Evolutionary conservation across 129 eudicot genomes (phyloP), one percentile per base, ranked within the genome.

Genomic region (Sambucus nigra): DNA sequence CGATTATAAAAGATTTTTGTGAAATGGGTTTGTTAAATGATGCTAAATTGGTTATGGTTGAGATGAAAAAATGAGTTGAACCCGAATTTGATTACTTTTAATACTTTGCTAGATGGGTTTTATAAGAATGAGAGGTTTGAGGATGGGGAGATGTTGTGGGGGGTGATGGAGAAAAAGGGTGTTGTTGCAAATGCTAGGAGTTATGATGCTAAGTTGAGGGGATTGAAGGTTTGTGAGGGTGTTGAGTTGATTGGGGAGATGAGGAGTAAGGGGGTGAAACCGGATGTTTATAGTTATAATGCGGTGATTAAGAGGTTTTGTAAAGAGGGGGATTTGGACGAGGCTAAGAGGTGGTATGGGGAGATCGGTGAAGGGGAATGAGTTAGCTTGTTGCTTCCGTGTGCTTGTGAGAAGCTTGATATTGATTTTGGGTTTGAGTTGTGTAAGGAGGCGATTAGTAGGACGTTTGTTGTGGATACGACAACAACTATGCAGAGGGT

Each of bases 121-220:
- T 77, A 77, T 29, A 23, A 11, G 31, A 54, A 32, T 2, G 63
- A 72, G 0, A 65, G 52, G 5, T 22, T 71, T 16, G 24, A 16
- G 0, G 78, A 69, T 7, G 95, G 62, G 8, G 81, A 80, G 38
- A 67, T 63, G 17, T 33, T 77, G 47, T 77, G 95, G 89, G 62
- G 29, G 8, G 49, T 22, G 38, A 80, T 77, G 89, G 63, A 48
- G 53, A 56, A 53, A 60, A 64, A 72, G 71, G 60, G 60, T 51
- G 55, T 80, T 24, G 61, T 57, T 52, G 77, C 80, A 2, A 61
- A 74, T 62, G 56, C 63, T 17, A 60, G 78, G 23, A 76, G 74
- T 48, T 80, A 77, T 26, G 80, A 77, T 3, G 23, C 79, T 1
- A 85, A 59, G 53, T 19, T 85, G 50, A 60, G 71, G 19, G 83